Conservation (phyloP, 2,329 filamentous ascomycete species). For the Cyphellophora attinorum region DNA sequence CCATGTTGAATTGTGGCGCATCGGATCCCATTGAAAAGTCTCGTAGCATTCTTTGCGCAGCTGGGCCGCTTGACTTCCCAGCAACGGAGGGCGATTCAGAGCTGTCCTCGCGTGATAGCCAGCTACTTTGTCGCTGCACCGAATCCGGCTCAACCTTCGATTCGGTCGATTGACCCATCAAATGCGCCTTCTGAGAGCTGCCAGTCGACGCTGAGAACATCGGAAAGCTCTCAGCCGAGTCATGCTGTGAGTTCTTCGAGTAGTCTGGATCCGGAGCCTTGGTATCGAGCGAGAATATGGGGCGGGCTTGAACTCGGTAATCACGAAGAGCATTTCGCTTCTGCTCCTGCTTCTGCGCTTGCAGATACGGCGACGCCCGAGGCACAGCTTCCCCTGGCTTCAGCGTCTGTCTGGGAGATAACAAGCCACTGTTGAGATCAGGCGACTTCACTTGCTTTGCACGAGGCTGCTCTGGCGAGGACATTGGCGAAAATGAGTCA, state of each 20-base stretch:
- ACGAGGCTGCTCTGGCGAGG: too few relatives aligned
- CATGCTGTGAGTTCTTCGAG: conserved; percentile 37
- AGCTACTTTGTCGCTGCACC: not conserved
- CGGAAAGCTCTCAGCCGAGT: conserved; percentile 52
- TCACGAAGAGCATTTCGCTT: conserved; percentile 34
- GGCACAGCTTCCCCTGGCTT: not conserved
- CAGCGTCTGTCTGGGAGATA: not conserved
- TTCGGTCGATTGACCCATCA: conserved; percentile 42
- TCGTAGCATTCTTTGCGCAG: not conserved
- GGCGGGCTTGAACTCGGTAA: conserved; percentile 41
- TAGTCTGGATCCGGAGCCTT: conserved; percentile 23
- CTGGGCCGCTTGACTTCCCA: not conserved
- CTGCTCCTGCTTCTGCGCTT: conserved; percentile 30
- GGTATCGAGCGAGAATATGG: conserved; percentile 39
- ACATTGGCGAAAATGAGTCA: too few relatives aligned
- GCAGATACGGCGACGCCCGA: conserved; percentile 14
- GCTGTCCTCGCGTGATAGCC: not conserved
- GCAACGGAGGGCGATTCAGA: not conserved
- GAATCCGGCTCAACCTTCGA: conserved; percentile 7
- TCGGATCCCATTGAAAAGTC: not conserved
- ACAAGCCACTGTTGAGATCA: not conserved
- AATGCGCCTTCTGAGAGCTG: conserved; percentile 43
- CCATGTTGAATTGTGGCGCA: conserved; percentile 1
- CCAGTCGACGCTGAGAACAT: conserved; percentile 56
- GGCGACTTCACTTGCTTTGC: too few relatives aligned